Base-by-base conservation (phyloP, 2,329 filamentous ascomycete genomes). In the Botrytis sinoallii region DNA sequence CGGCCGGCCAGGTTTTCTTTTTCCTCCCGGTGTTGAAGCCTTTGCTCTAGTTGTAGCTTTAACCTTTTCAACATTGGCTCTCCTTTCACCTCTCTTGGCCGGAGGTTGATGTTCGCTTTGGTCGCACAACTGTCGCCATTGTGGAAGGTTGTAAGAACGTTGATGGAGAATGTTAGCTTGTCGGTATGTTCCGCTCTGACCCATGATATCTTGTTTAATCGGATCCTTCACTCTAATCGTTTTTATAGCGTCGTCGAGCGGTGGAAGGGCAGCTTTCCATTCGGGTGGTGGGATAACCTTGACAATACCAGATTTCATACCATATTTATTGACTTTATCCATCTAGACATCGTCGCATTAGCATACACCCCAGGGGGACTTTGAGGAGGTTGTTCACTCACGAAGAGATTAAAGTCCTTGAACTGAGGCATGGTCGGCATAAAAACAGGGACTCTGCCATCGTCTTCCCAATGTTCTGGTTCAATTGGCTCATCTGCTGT, bases 201-300 rank as follows among this genome's bases (percentile, higher is more conserved):
- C 96, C 86, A 97, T 95, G 79, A 99, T 99, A 80, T 99, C 96
- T 83, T 99, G 96, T 81, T 94, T 97, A 82, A 99, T 98, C 5
- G 96, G 96, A 77, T 99, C 97, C 83, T 95, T 95, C 80, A 99
- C 95, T 81, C 91, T 92, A 82, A 99, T 93, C 75, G 92, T 91
- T 84, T 98, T 98, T 77, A 99, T 89, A 69, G 94, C 88, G 79
- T 98, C 92, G 80, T 96, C 91, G 75, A 98, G 89, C 55, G 88
- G 86, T 25, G 93, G 93, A 55, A 96, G 90, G 40, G 90, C 87
- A 76, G 95, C 89, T 83, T 89, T 96, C 96, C 96, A 99, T 88
- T 98, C 95, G 79, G 92, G 85, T 0, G 96, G 96, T 42, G 96
- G 95, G 71, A 98, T 92, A 74, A 99, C 92, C 84, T 99, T 98